Evolutionary conservation across 108 stramenopile species (phyloP).

Genomic region (Discostella pseudostelligera): DNA sequence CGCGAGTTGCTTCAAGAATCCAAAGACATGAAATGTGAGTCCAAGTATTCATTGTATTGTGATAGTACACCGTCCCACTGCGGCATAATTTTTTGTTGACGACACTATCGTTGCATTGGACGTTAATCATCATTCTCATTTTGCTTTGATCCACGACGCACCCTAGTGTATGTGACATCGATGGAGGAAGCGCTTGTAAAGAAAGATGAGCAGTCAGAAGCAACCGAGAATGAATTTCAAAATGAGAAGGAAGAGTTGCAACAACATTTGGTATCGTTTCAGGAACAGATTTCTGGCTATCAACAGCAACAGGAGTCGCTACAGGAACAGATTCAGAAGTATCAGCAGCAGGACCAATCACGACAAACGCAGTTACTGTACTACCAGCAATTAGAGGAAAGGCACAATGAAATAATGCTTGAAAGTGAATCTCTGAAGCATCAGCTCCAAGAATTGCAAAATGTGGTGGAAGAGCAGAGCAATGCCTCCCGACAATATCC

Average conservation of each 20-base stretch:
- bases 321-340: slow-evolving; percentile 6
- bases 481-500: background rate
- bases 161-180: background rate
- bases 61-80: no score
- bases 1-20: slow-evolving; percentile 10
- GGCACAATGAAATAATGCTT: slow-evolving; percentile 3
- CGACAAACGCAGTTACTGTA: slow-evolving; percentile 2
- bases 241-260: background rate
- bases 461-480: slow-evolving; percentile 16
- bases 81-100: no score
- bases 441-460: slow-evolving; percentile 21
- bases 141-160: no score
- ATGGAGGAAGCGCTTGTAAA: slow-evolving; percentile 1
- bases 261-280: background rate
- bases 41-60: no score
- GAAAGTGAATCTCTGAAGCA: slow-evolving; percentile 19
- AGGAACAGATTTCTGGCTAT: background rate
- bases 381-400: slow-evolving; percentile 1
- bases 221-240: slow-evolving; percentile 1
- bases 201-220: slow-evolving; percentile 1
- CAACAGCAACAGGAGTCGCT: slow-evolving; percentile 13
- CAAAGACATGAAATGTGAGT: slow-evolving; percentile 15
- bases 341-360: background rate
- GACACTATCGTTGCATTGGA: no score
- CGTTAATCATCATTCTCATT: no score